Conservation (phyloP, 2,329 filamentous ascomycete genomes). For the Acephala macrosclerotiorum region DNA sequence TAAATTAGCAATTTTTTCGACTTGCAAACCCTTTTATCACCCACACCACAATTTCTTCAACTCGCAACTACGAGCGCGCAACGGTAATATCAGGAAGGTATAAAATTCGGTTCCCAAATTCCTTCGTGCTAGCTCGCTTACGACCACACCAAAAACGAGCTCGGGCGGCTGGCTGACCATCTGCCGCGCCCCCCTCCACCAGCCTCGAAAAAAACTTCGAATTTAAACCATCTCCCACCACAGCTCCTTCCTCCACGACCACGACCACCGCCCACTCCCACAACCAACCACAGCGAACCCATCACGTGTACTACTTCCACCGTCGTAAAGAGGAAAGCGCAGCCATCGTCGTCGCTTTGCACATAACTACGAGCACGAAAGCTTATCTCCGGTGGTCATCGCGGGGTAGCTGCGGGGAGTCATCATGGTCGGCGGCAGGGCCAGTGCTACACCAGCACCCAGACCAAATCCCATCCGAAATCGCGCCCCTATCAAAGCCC, state of each 20-base stretch:
- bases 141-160: not conserved
- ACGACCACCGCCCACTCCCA: too few relatives aligned
- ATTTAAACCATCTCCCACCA: not conserved
- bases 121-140: not conserved
- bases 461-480: not conserved
- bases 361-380: not conserved
- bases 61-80: not conserved
- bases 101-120: not conserved
- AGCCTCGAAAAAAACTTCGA: not conserved
- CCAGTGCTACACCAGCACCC: not conserved
- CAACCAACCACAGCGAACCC: not conserved
- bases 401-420: not conserved
- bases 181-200: not conserved
- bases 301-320: not conserved
- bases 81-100: not conserved
- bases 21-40: not conserved
- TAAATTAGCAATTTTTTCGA: slow-evolving; percentile 1
- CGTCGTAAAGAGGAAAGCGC: not conserved
- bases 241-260: not conserved
- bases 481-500: slow-evolving; percentile 17
- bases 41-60: not conserved
- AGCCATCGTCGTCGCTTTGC: not conserved
- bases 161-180: not conserved
- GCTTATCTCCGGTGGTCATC: not conserved
- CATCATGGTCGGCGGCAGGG: slow-evolving; percentile 1